Evolutionary conservation across 495 filamentous ascomycete genomes (phyloP).

Genomic region (Xylaria venustula): DNA sequence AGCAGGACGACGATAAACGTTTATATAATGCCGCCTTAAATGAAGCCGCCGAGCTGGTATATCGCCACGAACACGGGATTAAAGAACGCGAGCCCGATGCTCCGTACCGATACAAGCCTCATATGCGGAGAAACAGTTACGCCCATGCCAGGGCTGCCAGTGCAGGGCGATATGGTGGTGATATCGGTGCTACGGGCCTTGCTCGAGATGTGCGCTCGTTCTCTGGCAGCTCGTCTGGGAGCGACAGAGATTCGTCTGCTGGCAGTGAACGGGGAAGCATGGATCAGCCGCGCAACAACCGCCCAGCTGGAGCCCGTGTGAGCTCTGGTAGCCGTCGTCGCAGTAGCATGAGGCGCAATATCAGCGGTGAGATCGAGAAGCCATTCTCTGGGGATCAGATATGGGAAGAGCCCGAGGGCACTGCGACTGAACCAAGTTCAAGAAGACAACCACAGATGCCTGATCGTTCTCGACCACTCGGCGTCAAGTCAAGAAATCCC

Average conservation of each 20-base stretch:
- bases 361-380: constrained; percentile 57
- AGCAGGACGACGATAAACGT: constrained; percentile 58
- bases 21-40: constrained; percentile 75
- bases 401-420: constrained; percentile 74
- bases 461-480: constrained; percentile 31
- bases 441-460: constrained; percentile 17
- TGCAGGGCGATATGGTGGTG: constrained; percentile 49
- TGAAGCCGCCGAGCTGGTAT: constrained; percentile 85
- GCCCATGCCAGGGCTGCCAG: constrained; percentile 62
- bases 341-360: constrained; percentile 53
- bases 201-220: constrained; percentile 47
- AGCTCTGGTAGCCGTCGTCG: constrained; percentile 33
- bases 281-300: constrained; percentile 26
- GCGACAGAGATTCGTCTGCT: constrained; percentile 32
- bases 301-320: constrained; percentile 19
- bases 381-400: constrained; percentile 76
- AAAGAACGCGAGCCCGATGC: constrained; percentile 58
- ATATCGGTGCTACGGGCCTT: constrained; percentile 47
- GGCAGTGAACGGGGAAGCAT: constrained; percentile 29
- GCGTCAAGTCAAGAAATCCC: constrained; percentile 57
- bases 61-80: constrained; percentile 68
- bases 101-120: constrained; percentile 62
- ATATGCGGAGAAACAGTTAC: constrained; percentile 61
- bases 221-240: constrained; percentile 51
- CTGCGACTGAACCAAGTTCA: constrained; percentile 22